phyloP scores from a whole-genome alignment of 352 stramenopile genomes.

The Globisporangium okanoganense region DNA sequence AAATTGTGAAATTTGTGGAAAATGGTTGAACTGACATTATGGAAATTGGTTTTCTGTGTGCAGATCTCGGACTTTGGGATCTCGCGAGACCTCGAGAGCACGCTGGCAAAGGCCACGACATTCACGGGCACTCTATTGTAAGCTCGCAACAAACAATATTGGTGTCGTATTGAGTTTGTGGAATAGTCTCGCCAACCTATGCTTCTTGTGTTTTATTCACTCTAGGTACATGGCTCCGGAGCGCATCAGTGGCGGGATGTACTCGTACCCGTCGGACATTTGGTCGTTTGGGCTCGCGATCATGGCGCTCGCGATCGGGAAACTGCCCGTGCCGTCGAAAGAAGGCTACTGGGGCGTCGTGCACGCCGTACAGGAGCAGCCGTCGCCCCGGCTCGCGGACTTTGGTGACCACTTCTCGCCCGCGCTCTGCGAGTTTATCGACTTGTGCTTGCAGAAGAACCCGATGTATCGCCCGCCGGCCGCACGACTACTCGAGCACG shows the following conservation, averaged over 20 bases:
- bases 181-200: background rate
- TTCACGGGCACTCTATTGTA: conserved; percentile 91
- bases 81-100: conserved; percentile 75
- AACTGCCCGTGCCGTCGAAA: conserved; percentile 75
- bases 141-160: conserved; percentile 2
- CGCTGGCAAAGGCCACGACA: conserved; percentile 81
- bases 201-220: background rate
- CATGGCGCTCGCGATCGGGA: conserved; percentile 86
- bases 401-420: conserved; percentile 64
- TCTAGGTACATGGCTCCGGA: conserved; percentile 91
- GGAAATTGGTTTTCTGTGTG: background rate
- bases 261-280: conserved; percentile 85
- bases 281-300: conserved; percentile 80
- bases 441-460: conserved; percentile 80
- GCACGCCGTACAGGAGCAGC: conserved; percentile 75
- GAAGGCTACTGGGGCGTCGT: conserved; percentile 90
- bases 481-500: conserved; percentile 49
- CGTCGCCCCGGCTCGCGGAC: conserved; percentile 57
- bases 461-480: conserved; percentile 55
- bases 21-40: background rate
- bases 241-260: conserved; percentile 88
- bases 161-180: background rate
- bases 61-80: conserved; percentile 87
- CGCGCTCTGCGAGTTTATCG: conserved; percentile 72
- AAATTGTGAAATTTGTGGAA: background rate